Evolutionary conservation across 768 basidiomycete species (phyloP).

Genomic region (Agaricus subrufescens): DNA sequence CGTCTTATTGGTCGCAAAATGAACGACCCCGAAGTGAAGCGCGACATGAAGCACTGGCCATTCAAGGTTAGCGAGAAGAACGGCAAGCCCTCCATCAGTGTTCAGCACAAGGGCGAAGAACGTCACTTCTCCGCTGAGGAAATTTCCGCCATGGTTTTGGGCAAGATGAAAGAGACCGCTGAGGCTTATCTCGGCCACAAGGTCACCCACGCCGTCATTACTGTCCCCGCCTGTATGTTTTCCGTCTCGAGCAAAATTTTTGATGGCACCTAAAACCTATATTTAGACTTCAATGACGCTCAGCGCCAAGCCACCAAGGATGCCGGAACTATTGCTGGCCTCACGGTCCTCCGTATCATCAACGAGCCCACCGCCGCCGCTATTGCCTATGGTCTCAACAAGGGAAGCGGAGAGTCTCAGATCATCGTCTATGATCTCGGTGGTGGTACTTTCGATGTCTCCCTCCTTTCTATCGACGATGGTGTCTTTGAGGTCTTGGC

Average conservation of each 20-base stretch:
- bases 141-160: constrained; percentile 91
- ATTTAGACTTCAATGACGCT: constrained; percentile 91
- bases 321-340: constrained; percentile 91
- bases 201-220: constrained; percentile 97
- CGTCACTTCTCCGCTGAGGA: constrained; percentile 91
- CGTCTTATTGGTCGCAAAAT: constrained; percentile 88
- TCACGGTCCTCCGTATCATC: constrained; percentile 94
- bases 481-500: constrained; percentile 90
- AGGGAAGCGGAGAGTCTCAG: constrained; percentile 89
- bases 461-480: constrained; percentile 90
- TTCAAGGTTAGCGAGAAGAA: constrained; percentile 77
- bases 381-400: constrained; percentile 97
- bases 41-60: constrained; percentile 89
- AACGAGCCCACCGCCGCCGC: constrained; percentile 98
- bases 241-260: not conserved
- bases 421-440: constrained; percentile 99
- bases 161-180: constrained; percentile 99
- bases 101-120: constrained; percentile 72
- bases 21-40: constrained; percentile 74
- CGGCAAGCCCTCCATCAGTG: constrained; percentile 76
- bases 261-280: constrained; percentile 8
- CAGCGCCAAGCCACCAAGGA: constrained; percentile 99
- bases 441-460: constrained; percentile 98
- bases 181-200: constrained; percentile 96
- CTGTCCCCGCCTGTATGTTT: constrained; percentile 88